These are phyloP conservation scores for Monosporascus sp. DNA, from an alignment of 2,329 filamentous ascomycete species.

Conservation along the genomic window DNA sequence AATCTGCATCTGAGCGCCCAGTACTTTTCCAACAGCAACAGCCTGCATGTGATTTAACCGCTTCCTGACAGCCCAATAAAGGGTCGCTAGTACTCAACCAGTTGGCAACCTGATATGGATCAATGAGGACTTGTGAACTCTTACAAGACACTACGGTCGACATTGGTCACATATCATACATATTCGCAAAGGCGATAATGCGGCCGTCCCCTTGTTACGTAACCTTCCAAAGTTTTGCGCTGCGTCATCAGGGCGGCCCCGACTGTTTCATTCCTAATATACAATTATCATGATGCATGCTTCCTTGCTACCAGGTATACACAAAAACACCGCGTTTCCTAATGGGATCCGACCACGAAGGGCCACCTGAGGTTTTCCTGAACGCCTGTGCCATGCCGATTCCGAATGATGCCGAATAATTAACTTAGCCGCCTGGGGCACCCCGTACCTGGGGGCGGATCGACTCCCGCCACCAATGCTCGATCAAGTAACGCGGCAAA, in stretches of 20 bases:
- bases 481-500: not conserved
- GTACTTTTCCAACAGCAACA: not conserved
- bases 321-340: not conserved
- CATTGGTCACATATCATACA: too few species aligned
- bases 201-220: not conserved
- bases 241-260: not conserved
- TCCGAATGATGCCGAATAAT: not conserved
- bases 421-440: not conserved
- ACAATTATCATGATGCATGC: not conserved
- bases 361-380: not conserved
- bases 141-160: not conserved
- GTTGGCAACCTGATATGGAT: too few species aligned
- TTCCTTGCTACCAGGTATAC: not conserved
- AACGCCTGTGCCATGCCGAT: not conserved
- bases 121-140: not conserved
- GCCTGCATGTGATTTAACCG: too few species aligned
- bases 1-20: not conserved
- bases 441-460: not conserved
- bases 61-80: too few species aligned
- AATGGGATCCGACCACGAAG: not conserved
- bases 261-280: not conserved
- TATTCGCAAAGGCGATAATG: not conserved
- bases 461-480: not conserved
- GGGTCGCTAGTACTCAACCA: too few species aligned
- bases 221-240: not conserved